Evolutionary conservation across 2,329 filamentous ascomycete genomes (phyloP).

Genomic region (Teratosphaeria gauchensis): DNA sequence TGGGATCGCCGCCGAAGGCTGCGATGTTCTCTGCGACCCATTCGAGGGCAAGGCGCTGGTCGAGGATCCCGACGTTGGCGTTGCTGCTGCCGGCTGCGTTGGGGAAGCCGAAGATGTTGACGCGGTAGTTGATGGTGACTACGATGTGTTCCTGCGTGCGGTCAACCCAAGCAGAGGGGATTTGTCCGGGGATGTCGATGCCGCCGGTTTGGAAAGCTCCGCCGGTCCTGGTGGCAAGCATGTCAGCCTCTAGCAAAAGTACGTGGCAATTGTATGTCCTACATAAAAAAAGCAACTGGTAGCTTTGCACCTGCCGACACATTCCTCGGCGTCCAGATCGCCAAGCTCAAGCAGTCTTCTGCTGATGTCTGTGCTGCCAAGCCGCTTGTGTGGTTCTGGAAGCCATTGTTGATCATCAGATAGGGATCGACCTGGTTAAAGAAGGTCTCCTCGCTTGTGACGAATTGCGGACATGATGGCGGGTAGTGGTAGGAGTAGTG

Average conservation of each 20-base stretch:
- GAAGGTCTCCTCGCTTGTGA: neutral
- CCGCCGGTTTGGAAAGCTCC: neutral
- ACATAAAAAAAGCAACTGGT: neutral
- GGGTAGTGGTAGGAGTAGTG: neutral
- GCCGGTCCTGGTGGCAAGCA: neutral
- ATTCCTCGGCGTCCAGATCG: neutral
- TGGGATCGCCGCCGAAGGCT: slow-evolving; percentile 31
- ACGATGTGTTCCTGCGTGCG: neutral
- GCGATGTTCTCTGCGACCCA: slow-evolving; percentile 33
- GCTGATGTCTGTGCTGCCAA: neutral
- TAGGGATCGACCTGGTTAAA: neutral
- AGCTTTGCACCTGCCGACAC: neutral
- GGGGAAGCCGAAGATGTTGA: neutral
- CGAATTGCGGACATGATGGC: neutral
- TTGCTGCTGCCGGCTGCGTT: neutral
- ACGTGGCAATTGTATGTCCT: neutral
- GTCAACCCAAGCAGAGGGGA: neutral
- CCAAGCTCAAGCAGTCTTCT: neutral
- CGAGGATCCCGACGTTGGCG: slow-evolving; percentile 29
- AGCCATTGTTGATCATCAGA: neutral
- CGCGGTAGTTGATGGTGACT: neutral
- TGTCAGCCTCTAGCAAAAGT: neutral
- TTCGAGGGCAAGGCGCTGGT: slow-evolving; percentile 30
- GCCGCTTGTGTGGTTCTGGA: neutral
- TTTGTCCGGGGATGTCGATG: neutral